Conservation (phyloP, 495 filamentous ascomycete species). For the Xylaria cubensis region DNA sequence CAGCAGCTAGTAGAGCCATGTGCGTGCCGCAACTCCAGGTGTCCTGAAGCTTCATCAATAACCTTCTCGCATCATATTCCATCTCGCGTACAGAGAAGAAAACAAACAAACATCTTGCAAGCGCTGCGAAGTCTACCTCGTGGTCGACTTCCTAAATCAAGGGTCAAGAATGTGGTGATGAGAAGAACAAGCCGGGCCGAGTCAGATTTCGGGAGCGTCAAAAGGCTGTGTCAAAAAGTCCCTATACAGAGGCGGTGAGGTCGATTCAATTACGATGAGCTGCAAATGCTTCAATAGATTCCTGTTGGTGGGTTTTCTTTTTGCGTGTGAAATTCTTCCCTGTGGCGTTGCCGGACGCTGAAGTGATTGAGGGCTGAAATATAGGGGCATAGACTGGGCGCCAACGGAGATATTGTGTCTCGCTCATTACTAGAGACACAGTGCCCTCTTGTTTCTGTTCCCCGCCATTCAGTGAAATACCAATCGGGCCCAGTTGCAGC, state of each 20-base stretch:
- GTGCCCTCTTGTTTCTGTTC: background rate
- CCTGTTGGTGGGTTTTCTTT: slow-evolving; percentile 4
- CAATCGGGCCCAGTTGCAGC: background rate
- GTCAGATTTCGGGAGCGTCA: background rate
- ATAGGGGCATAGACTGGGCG: background rate
- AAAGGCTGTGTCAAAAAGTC: background rate
- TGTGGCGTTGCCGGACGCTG: background rate
- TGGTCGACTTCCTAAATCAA: background rate
- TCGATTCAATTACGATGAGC: background rate
- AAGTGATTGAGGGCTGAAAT: slow-evolving; percentile 6
- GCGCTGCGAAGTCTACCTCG: background rate
- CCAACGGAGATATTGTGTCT: slow-evolving; percentile 13
- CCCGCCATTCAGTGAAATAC: background rate
- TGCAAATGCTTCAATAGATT: background rate
- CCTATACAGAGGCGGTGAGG: background rate
- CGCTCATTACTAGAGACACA: slow-evolving; percentile 2
- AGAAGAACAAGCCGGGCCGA: background rate
- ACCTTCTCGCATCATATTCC: background rate
- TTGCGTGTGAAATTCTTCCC: background rate
- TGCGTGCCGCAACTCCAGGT: slow-evolving; percentile 30
- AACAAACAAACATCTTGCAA: background rate
- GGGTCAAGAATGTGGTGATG: background rate
- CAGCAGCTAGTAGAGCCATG: slow-evolving; percentile 36
- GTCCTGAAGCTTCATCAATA: background rate
- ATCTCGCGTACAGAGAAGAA: background rate